phyloP scores from a whole-genome alignment of 805 yeast genomes.

The Huiozyma naganishii region DNA sequence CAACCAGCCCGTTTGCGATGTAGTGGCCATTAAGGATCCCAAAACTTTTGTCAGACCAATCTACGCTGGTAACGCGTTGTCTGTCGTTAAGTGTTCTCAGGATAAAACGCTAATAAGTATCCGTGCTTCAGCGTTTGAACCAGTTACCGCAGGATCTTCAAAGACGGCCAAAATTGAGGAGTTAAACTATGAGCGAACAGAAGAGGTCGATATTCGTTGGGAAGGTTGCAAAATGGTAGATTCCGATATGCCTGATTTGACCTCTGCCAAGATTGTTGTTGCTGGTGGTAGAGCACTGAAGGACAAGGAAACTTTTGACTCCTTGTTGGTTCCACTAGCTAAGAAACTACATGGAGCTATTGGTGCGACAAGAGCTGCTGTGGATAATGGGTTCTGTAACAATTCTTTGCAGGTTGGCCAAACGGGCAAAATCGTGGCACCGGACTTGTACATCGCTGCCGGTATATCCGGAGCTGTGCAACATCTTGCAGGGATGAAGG shows the following conservation, averaged over 20 bases:
- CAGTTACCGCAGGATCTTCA: conserved; percentile 27
- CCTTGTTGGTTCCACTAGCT: conserved; percentile 72
- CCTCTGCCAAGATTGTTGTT: conserved; percentile 70
- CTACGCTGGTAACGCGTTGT: conserved; percentile 88
- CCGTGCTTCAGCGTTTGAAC: conserved; percentile 66
- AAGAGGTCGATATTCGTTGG: conserved; percentile 30
- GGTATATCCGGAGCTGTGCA: conserved; percentile 97
- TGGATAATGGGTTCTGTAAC: conserved; percentile 90
- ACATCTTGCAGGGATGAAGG: conserved; percentile 98
- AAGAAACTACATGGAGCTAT: conserved; percentile 78
- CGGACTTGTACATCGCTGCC: conserved; percentile 84
- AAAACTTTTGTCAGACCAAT: conserved; percentile 76
- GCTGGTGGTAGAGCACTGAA: conserved; percentile 94
- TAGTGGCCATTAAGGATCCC: conserved; percentile 52
- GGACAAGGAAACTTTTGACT: conserved; percentile 77
- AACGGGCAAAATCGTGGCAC: conserved; percentile 96
- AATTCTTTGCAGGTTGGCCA: conserved; percentile 96
- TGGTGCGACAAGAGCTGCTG: conserved; percentile 98
- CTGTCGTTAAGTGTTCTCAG: conserved; percentile 69
- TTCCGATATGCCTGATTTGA: conserved; percentile 80
- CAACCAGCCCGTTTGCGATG: conserved; percentile 79
- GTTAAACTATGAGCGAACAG: not conserved
- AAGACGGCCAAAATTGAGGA: conserved; percentile 35
- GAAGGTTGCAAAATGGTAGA: conserved; percentile 64
- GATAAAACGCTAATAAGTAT: conserved; percentile 59